Base-by-base conservation (phyloP, 139 green algal genomes). In the Auxenochlorella protothecoides region DNA sequence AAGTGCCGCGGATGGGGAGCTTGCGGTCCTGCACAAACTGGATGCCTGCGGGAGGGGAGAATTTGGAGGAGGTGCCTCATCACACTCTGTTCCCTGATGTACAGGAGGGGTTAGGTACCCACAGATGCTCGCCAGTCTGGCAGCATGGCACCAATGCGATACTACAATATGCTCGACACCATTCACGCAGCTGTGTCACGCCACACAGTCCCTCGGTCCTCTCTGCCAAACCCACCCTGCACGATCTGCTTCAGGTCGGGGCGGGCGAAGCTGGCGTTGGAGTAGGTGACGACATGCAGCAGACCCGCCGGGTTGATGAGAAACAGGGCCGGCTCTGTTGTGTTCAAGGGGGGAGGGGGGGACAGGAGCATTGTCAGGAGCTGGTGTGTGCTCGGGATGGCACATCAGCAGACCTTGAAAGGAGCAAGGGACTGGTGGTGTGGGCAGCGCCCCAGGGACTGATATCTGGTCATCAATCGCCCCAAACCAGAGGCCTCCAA, bases 261-360 rank as follows among this genome's bases (percentile, higher is more conserved):
- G 54, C 80, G 75, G 56, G 77, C 76, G 62, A 87, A 87, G 66
- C 71, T 73, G 6, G 80, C 80, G 73, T 87, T 87, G 74, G 77
- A 85, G 80, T 85, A 85, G 56, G 80, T 78, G 63, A 81, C 16
- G 8, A 84, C 73, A 59, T 86, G 75, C 52, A 87, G 56, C 60
- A 87, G 64, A 5, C 82, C 82, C 10, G 83, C 82, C 4, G 80
- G 77, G 70, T 87, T 86, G 12, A 87, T 66, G 68, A 87, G 66
- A 71, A 87, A 87, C 74, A 87, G 65, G 3, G 82, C 82, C 52
- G 82, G 82, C 74, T 87, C 82, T 60, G 74, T 62, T 51, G 15
- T 44, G 27, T 44, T 44, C 10, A 56, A 62, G 27, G 53, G 5
- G 27, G 65, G 27, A 69, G 6, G 27, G 62, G 15, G 16, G 64